Conservation (phyloP, 1,284 basidiomycete genomes). For the Trichosporon inkin region DNA sequence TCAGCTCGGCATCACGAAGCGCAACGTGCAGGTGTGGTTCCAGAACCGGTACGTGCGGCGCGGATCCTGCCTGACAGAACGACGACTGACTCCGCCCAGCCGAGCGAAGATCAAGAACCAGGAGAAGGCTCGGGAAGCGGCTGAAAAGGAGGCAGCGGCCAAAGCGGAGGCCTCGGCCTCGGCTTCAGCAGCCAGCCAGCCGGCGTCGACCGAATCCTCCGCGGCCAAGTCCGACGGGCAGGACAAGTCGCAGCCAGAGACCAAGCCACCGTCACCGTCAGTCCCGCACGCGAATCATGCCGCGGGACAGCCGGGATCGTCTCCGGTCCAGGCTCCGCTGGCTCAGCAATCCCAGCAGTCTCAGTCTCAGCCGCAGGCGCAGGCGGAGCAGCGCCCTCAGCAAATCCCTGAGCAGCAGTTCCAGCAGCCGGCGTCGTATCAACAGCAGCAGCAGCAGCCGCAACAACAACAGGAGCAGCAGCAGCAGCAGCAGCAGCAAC, state of each 20-base stretch:
- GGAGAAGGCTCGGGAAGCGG: conserved; percentile 44
- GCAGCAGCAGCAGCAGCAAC: background rate
- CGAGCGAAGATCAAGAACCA: conserved; percentile 75
- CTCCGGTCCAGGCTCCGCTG: background rate
- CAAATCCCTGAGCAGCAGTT: background rate
- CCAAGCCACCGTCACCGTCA: background rate
- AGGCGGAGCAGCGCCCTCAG: background rate
- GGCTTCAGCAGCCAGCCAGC: background rate
- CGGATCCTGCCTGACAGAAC: background rate
- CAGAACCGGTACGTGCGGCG: conserved; percentile 73
- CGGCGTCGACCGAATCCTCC: background rate
- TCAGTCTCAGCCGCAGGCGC: background rate
- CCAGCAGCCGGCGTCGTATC: background rate
- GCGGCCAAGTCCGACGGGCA: background rate
- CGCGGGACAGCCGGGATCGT: background rate
- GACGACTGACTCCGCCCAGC: conserved; percentile 45
- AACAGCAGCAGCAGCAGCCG: background rate
- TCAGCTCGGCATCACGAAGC: conserved; percentile 81
- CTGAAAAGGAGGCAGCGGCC: conserved; percentile 25
- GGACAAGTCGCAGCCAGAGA: background rate
- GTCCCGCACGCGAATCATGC: background rate
- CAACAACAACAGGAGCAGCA: background rate
- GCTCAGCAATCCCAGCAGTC: too few relatives aligned
- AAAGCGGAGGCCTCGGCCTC: conserved; percentile 15
- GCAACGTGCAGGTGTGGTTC: conserved; percentile 94